Base-by-base conservation (phyloP, 306 rosid species). In the Geum urbanum region DNA sequence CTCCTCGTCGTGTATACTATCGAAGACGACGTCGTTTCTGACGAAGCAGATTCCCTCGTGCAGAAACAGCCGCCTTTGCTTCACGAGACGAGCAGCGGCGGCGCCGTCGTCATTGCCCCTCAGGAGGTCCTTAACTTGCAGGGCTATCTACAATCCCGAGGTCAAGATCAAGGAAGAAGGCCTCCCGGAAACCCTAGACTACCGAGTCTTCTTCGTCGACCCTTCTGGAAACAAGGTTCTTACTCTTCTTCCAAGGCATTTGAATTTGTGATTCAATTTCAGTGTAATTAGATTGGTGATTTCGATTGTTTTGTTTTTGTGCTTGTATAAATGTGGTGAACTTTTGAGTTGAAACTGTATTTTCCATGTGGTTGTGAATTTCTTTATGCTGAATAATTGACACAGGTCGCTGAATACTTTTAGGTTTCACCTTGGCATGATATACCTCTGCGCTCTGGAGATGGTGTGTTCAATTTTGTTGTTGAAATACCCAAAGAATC, bases 401-500 rank as follows among this genome's bases (percentile, higher is more conserved):
- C 27, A 24, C 27, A 24, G 27, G 2, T 24, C 2, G 27, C 27
- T 24, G 27, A 24, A 24, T 24, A 24, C 27, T 24, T 24, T 24
- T 82, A 95, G 99, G 87, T 95, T 81, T 95, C 99, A 58, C 99
- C 99, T 47, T 95, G 99, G 99, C 99, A 95, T 83, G 99, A 95
- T 81, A 69, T 95, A 74, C 99, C 99, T 8, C 76, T 95, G 84
- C 92, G 77, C 75, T 63, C 82, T 74, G 96, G 91, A 43, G 82
- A 81, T 73, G 96, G 85, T 56, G 59, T 77, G 40, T 95, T 89
- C 78, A 91, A 87, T 86, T 86, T 63, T 66, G 61, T 95, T 69
- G 91, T 89, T 54, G 99, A 95, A 72, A 95, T 95, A 73, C 97
- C 99, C 12, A 91, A 95, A 87, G 97, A 95, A 83, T 85, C 96